phyloP scores from a whole-genome alignment of 805 yeast species.

The Pichia deserticola region DNA sequence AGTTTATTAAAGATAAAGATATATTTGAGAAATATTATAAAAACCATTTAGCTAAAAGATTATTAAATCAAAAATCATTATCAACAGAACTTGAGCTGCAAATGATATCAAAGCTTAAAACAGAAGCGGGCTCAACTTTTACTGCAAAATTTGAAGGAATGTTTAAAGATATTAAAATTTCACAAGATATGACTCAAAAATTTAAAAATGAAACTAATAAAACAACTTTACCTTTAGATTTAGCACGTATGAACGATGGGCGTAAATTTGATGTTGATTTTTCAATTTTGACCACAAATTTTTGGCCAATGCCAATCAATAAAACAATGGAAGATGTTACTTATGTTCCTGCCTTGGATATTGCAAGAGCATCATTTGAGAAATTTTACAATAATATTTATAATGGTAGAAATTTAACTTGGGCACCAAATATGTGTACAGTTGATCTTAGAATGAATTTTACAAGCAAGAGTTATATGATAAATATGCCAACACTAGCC shows the following conservation, averaged over 20 bases:
- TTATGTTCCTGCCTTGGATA: slow-evolving; percentile 38
- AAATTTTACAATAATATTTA: slow-evolving; percentile 43
- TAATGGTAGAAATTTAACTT: slow-evolving; percentile 52
- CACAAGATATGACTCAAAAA: slow-evolving; percentile 33
- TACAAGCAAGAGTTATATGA: slow-evolving; percentile 63
- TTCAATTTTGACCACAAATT: slow-evolving; percentile 50
- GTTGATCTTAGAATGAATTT: slow-evolving; percentile 71
- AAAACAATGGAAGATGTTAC: slow-evolving; percentile 28
- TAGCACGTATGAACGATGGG: slow-evolving; percentile 18
- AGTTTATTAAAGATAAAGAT: slow-evolving; percentile 74
- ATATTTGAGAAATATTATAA: slow-evolving; percentile 79
- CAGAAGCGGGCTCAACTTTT: slow-evolving; percentile 73
- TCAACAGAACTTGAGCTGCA: slow-evolving; percentile 60
- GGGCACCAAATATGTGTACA: slow-evolving; percentile 83
- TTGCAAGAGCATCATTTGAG: slow-evolving; percentile 40
- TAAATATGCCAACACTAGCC: slow-evolving; percentile 74
- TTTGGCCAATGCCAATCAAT: slow-evolving; percentile 57
- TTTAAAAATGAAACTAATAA: slow-evolving; percentile 15
- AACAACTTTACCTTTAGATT: slow-evolving; percentile 10
- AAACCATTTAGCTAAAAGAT: slow-evolving; percentile 77
- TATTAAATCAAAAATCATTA: slow-evolving; percentile 40
- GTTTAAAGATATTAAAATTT: slow-evolving; percentile 69
- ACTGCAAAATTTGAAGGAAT: slow-evolving; percentile 78
- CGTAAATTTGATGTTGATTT: slow-evolving; percentile 38
- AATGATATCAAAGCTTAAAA: slow-evolving; percentile 58